These are phyloP conservation scores for Ganoderma multipileum DNA, from an alignment of 1,284 basidiomycete genomes.

Conservation along the genomic window DNA sequence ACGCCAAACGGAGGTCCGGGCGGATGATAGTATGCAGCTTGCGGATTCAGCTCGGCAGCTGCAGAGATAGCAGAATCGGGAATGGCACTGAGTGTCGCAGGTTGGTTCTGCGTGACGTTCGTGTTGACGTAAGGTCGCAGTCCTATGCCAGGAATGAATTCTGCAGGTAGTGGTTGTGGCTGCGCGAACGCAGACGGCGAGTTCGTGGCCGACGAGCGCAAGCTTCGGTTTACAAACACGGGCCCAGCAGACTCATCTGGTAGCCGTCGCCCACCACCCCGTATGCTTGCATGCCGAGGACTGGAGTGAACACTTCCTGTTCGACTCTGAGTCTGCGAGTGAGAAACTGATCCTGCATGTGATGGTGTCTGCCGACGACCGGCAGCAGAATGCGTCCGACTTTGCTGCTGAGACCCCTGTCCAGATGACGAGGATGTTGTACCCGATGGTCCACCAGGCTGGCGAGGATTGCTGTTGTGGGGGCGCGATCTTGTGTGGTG, in stretches of 20 bases:
- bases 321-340: slow-evolving; percentile 49
- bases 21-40: slow-evolving; percentile 29
- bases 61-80: slow-evolving; percentile 18
- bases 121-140: slow-evolving; percentile 23
- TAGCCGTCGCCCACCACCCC: slow-evolving; percentile 37
- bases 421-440: slow-evolving; percentile 32
- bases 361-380: slow-evolving; percentile 32
- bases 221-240: slow-evolving; percentile 28
- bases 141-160: slow-evolving; percentile 25
- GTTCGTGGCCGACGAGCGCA: slow-evolving; percentile 36
- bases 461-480: slow-evolving; percentile 26
- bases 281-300: slow-evolving; percentile 42
- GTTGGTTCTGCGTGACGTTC: slow-evolving; percentile 18
- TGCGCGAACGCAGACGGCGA: slow-evolving; percentile 35
- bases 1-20: slow-evolving; percentile 28
- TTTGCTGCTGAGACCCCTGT: slow-evolving; percentile 44
- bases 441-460: slow-evolving; percentile 16
- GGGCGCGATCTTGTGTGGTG: slow-evolving; percentile 33
- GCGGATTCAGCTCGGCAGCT: slow-evolving; percentile 16
- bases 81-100: slow-evolving; percentile 17
- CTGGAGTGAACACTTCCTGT: slow-evolving; percentile 53
- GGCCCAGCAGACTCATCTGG: slow-evolving; percentile 33
- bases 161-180: slow-evolving; percentile 30
- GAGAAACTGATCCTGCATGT: slow-evolving; percentile 43
- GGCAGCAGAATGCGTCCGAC: slow-evolving; percentile 39